Evolutionary conservation across 2,329 filamentous ascomycete species (phyloP), one percentile per base, ranked within the genome.

Genomic region (Raffaelea albimanens): DNA sequence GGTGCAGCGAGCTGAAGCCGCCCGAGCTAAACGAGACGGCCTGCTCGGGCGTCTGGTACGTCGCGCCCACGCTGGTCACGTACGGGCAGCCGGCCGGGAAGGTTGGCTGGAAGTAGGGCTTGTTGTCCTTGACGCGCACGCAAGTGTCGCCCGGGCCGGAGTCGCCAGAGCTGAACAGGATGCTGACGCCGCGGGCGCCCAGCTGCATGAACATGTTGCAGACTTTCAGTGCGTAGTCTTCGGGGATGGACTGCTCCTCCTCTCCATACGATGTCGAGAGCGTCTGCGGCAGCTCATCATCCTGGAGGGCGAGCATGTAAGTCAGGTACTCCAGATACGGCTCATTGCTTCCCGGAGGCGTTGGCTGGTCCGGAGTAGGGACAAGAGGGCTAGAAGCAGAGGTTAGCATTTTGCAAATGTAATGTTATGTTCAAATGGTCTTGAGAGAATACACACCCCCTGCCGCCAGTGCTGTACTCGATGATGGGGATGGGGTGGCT

Each of bases 201-300:
- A 85, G 76, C 55, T 83, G 73, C 40, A 74, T 78, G 55, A 83
- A 80, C 53, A 80, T 68, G 52, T 75, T 71, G 66, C 82, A 86
- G 13, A 82, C 78, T 44, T 73, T 71, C 43, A 68, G 66, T 18
- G 78, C 77, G 57, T 84, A 87, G 11, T 73, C 71, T 3, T 65
- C 57, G 0, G 82, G 82, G 0, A 86, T 56, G 1, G 75, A 82
- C 34, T 83, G 76, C 62, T 86, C 83, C 46, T 78, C 72, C 51
- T 85, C 80, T 43, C 79, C 81, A 59, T 86, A 86, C 0, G 79
- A 83, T 13, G 76, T 80, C 45, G 71, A 76, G 56, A 86, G 73
- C 16, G 80, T 75, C 42, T 78, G 72, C 0, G 83, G 82, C 2
- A 86, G 66, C 7, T 66, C 58, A 0, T 62, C 56, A 46, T 73